phyloP scores from a whole-genome alignment of 2,329 filamentous ascomycete species.

The Tolypocladium pustulatum region DNA sequence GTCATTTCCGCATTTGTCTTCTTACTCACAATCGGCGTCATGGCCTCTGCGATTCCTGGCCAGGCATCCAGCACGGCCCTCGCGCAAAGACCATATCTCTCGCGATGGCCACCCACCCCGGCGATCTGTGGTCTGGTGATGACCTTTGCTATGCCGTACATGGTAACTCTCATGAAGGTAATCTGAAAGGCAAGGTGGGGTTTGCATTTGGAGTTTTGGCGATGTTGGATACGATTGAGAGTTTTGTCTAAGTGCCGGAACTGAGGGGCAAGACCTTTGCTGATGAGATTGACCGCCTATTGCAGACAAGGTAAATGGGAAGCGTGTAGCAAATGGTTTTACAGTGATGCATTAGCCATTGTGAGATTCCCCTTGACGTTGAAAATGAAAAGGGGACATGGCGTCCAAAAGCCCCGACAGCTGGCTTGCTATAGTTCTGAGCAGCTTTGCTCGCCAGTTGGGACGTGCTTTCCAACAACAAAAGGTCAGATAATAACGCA shows the following conservation, averaged over 20 bases:
- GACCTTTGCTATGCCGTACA: not conserved
- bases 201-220: not conserved
- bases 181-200: not conserved
- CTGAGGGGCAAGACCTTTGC: not conserved
- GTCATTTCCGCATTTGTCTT: not conserved
- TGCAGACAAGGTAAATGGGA: not conserved
- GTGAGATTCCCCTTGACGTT: not conserved
- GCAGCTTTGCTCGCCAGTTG: not conserved
- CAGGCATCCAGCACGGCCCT: not conserved
- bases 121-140: not conserved
- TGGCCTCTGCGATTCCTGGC: not conserved
- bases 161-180: not conserved
- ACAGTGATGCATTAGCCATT: not conserved
- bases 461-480: not conserved
- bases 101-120: not conserved
- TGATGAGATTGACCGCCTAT: not conserved
- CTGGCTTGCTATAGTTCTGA: not conserved
- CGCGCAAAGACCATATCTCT: not conserved
- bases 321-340: not conserved
- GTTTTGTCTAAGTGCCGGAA: not conserved
- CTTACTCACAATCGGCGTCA: not conserved
- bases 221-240: not conserved
- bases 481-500: not conserved
- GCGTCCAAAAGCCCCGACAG: not conserved
- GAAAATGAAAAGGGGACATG: not conserved